These are phyloP conservation scores for Ganoderma sp. DNA, from an alignment of 1,284 basidiomycete genomes.

Conservation along the genomic window DNA sequence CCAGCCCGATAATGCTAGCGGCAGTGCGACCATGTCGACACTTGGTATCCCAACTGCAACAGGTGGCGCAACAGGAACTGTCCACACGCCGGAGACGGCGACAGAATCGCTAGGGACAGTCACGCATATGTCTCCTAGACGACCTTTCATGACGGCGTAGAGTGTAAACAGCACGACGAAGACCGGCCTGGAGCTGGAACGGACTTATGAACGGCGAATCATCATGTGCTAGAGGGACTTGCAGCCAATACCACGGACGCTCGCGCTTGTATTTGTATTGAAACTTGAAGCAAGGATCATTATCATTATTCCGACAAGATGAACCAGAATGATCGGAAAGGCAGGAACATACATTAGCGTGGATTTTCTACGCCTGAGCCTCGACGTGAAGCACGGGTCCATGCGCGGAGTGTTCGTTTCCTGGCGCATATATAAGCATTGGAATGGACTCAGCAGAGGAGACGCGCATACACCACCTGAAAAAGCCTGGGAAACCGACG, in stretches of 20 bases:
- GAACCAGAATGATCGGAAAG: not conserved
- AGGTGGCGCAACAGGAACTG: not conserved
- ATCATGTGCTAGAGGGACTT: not conserved
- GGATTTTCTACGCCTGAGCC: not conserved
- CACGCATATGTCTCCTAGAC: not conserved
- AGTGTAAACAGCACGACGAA: not conserved
- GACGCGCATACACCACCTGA: not conserved
- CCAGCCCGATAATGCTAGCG: not conserved
- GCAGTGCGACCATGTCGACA: not conserved
- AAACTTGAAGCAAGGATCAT: not conserved
- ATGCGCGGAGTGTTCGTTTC: not conserved
- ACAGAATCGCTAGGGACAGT: not conserved
- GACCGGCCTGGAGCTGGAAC: not conserved
- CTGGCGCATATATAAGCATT: not conserved
- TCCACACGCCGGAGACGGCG: not conserved
- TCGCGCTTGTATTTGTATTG: not conserved
- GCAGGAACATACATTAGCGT: not conserved
- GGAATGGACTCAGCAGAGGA: not conserved
- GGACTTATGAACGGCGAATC: not conserved
- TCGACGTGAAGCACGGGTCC: not conserved
- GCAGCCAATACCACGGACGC: not conserved
- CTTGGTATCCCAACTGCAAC: not conserved
- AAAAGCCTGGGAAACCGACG: not conserved
- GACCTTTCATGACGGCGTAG: not conserved
- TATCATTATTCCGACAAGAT: not conserved